phyloP scores from a whole-genome alignment of 768 basidiomycete species.

The Nidularia pulvinata region DNA sequence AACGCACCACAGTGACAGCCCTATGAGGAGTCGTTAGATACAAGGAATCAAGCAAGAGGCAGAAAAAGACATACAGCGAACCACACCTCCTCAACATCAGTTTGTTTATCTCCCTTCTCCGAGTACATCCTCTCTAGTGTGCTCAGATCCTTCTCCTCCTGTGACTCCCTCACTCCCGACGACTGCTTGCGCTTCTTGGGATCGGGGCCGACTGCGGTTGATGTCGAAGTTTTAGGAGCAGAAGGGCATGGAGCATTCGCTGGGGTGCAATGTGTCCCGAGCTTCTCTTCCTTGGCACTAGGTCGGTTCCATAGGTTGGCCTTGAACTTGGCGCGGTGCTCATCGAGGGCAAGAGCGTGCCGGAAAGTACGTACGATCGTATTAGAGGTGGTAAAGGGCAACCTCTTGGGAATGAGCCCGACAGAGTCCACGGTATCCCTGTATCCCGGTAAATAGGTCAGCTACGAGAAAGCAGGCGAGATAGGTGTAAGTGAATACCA shows the following conservation, averaged over 20 bases:
- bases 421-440: slow-evolving; percentile 61
- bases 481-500: slow-evolving; percentile 22
- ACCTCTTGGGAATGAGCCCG: slow-evolving; percentile 41
- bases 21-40: slow-evolving; percentile 1
- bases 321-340: slow-evolving; percentile 58
- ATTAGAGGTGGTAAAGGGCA: slow-evolving; percentile 52
- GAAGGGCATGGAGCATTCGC: neutral
- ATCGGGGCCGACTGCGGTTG: neutral
- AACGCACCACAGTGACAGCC: slow-evolving; percentile 44
- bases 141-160: slow-evolving; percentile 3
- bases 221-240: neutral
- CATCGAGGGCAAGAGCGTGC: slow-evolving; percentile 62
- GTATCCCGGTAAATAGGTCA: neutral
- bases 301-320: slow-evolving; percentile 42
- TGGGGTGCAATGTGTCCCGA: neutral
- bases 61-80: slow-evolving; percentile 8
- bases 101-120: slow-evolving; percentile 13
- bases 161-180: neutral
- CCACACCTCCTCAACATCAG: slow-evolving; percentile 49
- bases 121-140: slow-evolving; percentile 22
- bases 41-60: neutral
- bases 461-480: too few species aligned
- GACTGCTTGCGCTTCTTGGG: neutral
- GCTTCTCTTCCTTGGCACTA: slow-evolving; percentile 14
- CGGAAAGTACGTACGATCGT: slow-evolving; percentile 51